Evolutionary conservation across 257 asterid species (phyloP).

Genomic region (Rubia yunnanensis): DNA sequence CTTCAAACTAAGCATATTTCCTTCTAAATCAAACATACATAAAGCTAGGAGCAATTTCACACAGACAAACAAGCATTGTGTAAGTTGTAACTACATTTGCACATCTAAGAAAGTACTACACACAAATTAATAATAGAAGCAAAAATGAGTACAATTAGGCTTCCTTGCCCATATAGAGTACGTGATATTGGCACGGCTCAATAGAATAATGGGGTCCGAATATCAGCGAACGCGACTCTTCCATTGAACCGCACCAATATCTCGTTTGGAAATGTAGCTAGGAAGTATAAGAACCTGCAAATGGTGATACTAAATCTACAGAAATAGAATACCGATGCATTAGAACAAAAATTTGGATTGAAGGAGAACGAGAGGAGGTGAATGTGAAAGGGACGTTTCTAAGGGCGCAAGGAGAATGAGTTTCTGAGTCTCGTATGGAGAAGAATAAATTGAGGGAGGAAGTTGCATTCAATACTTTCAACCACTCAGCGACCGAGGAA

Average conservation of each 20-base stretch:
- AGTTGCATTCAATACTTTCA: not conserved
- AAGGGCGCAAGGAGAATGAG: not conserved
- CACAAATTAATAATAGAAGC: too few relatives aligned
- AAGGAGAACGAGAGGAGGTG: not conserved
- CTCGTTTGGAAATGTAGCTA: not conserved
- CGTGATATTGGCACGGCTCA: slow-evolving; percentile 1
- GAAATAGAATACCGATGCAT: not conserved
- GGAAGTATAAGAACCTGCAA: too few relatives aligned
- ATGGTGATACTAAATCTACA: too few relatives aligned
- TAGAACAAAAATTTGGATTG: not conserved
- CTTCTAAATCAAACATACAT: too few relatives aligned
- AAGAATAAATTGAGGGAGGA: not conserved
- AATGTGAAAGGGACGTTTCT: not conserved
- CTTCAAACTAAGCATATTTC: too few relatives aligned
- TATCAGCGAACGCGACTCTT: not conserved
- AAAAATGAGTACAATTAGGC: too few relatives aligned
- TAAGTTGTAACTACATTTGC: too few relatives aligned
- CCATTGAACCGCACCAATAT: not conserved
- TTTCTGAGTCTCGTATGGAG: not conserved
- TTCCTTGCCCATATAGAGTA: too few relatives aligned
- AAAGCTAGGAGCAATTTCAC: too few relatives aligned
- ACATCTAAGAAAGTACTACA: too few relatives aligned
- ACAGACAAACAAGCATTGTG: too few relatives aligned
- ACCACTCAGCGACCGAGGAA: not conserved
- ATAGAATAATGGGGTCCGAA: not conserved